phyloP scores from a whole-genome alignment of 2,329 filamentous ascomycete genomes.

The Sporothrix pallida region DNA sequence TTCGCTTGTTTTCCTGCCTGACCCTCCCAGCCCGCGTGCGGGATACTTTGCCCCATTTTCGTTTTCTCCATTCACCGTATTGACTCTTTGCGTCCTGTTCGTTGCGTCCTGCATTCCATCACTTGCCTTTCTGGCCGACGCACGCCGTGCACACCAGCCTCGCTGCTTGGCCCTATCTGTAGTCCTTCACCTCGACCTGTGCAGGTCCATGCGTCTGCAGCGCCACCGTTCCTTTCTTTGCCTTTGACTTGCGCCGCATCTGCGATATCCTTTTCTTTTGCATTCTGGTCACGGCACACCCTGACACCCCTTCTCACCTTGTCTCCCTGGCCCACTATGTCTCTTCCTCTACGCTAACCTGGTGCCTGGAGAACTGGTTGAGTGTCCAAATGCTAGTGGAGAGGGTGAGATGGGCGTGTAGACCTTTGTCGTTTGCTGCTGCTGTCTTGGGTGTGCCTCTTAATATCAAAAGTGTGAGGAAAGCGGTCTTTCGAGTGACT shows the following conservation, averaged over 20 bases:
- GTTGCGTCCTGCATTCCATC: too few species aligned
- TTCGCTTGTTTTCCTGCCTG: not conserved
- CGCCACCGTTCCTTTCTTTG: not conserved
- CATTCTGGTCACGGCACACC: not conserved
- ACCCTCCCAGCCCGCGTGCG: too few species aligned
- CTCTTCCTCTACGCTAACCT: slow-evolving; percentile 15
- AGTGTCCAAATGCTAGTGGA: not conserved
- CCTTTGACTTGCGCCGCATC: too few species aligned
- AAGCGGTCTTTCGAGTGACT: not conserved
- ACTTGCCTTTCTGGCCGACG: too few species aligned
- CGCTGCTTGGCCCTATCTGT: too few species aligned
- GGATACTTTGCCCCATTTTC: too few species aligned
- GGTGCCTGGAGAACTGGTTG: slow-evolving; percentile 17
- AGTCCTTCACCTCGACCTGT: not conserved
- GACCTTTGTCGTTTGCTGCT: not conserved
- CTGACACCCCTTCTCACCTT: not conserved
- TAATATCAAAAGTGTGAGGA: slow-evolving; percentile 12
- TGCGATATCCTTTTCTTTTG: too few species aligned
- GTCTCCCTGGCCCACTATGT: too few species aligned
- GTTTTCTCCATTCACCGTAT: too few species aligned
- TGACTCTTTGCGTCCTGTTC: not conserved
- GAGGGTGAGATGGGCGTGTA: not conserved
- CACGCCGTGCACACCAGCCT: too few species aligned
- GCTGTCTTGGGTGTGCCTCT: not conserved
- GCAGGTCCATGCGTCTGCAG: not conserved